Conservation (phyloP, 108 stramenopile species). For the Skeletonema grethae region DNA sequence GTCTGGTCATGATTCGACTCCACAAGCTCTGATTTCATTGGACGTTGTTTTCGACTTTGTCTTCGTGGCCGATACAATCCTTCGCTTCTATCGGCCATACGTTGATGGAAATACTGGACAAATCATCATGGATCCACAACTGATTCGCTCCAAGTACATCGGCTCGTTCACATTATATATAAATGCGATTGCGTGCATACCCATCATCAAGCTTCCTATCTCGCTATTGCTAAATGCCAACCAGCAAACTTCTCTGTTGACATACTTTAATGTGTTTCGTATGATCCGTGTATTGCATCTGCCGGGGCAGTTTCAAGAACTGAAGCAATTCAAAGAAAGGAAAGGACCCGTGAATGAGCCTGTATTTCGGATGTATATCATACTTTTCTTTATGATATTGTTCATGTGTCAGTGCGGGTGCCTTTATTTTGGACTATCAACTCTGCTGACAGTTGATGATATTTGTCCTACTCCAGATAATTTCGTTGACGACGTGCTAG, state of each 20-base stretch:
- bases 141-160: constrained; percentile 30
- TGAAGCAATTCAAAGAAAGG: constrained; percentile 33
- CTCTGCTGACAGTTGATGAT: constrained; percentile 32
- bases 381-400: constrained; percentile 54
- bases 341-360: constrained; percentile 50
- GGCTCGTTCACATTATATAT: constrained; percentile 35
- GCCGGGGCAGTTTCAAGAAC: constrained; percentile 40
- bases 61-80: constrained; percentile 46
- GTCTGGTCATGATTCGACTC: constrained; percentile 27
- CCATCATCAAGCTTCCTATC: constrained; percentile 36
- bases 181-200: constrained; percentile 44
- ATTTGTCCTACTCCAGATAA: constrained; percentile 34
- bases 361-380: constrained; percentile 51
- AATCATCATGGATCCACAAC: constrained; percentile 32
- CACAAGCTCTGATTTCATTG: constrained; percentile 16
- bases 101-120: constrained; percentile 44
- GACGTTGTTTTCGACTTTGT: constrained; percentile 48
- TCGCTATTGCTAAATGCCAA: constrained; percentile 18
- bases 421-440: constrained; percentile 51
- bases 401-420: constrained; percentile 47
- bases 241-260: constrained; percentile 5
- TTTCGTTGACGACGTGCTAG: constrained; percentile 32
- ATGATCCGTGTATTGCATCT: constrained; percentile 52
- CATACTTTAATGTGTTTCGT: constrained; percentile 38
- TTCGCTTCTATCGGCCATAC: constrained; percentile 45